phyloP scores from a whole-genome alignment of 169 alveolate genomes.

The Cardiosporidium cionae region DNA sequence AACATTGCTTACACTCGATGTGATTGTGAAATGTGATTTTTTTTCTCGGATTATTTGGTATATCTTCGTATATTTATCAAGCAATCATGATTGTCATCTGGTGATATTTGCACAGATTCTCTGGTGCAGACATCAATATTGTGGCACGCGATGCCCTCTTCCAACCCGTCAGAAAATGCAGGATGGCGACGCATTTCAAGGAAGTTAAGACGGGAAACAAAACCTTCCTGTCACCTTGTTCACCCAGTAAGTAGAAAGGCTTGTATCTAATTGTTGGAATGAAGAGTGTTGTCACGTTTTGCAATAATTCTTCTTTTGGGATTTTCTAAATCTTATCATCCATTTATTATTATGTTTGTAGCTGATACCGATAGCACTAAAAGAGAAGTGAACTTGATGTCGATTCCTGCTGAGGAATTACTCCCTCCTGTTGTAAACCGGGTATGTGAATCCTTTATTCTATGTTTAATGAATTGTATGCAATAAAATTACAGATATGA shows the following conservation, averaged over 20 bases:
- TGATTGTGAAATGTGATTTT: too few relatives aligned
- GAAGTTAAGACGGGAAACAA: conserved; percentile 48
- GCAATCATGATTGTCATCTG: too few relatives aligned
- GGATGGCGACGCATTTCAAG: conserved; percentile 70
- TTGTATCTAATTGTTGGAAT: not conserved
- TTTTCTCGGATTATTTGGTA: too few relatives aligned
- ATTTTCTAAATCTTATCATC: not conserved
- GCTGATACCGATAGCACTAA: conserved; percentile 57
- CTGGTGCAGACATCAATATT: conserved; percentile 82
- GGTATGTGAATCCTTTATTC: conserved; percentile 17
- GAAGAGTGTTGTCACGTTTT: not conserved
- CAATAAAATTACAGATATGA: not conserved
- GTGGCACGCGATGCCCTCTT: conserved; percentile 80
- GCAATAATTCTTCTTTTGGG: not conserved
- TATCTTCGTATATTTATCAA: too few relatives aligned
- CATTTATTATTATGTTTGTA: not conserved
- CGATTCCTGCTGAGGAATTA: conserved; percentile 54
- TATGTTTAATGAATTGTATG: too few relatives aligned
- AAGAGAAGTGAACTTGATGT: conserved; percentile 57
- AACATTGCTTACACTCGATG: too few relatives aligned
- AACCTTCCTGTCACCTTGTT: conserved; percentile 56
- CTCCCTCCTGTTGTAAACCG: conserved; percentile 48
- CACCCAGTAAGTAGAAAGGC: conserved; percentile 44
- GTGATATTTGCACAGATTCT: too few relatives aligned
- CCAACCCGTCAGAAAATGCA: conserved; percentile 79